Percentiles rank a stretch among this genome's conserved stretches.
Conservation (phyloP, 805 yeast genomes). For the Starmerella asiatica region DNA sequence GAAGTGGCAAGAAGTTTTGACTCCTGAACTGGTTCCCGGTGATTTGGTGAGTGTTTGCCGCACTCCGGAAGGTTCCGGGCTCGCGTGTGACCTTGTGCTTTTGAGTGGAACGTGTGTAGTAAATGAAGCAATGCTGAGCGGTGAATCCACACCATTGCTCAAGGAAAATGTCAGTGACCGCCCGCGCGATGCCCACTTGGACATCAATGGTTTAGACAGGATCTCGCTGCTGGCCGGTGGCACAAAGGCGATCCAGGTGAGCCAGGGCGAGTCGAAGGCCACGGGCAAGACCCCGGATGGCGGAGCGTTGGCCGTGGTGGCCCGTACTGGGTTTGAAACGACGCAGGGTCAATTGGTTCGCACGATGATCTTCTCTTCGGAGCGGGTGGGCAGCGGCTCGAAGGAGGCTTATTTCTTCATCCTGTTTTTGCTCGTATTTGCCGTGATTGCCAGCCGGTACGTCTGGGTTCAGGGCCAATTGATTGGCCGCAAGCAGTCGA, state of each 20-base stretch:
- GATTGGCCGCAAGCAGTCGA: constrained; percentile 90
- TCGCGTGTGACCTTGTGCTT: constrained; percentile 85
- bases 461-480: constrained; percentile 96
- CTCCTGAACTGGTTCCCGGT: constrained; percentile 75
- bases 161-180: constrained; percentile 83
- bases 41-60: constrained; percentile 75
- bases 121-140: constrained; percentile 97
- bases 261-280: constrained; percentile 41
- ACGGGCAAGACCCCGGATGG: constrained; percentile 57
- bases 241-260: constrained; percentile 86
- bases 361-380: constrained; percentile 94
- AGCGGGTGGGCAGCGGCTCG: constrained; percentile 90
- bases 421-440: constrained; percentile 75
- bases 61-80: constrained; percentile 78
- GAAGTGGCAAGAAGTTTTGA: constrained; percentile 55
- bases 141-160: constrained; percentile 92
- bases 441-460: constrained; percentile 91
- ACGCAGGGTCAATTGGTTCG: constrained; percentile 95
- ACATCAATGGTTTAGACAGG: constrained; percentile 73
- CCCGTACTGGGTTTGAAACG: constrained; percentile 96
- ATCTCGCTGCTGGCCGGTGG: constrained; percentile 89
- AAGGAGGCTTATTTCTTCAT: constrained; percentile 88
- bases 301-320: constrained; percentile 83
- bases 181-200: constrained; percentile 53
- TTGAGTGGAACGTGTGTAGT: constrained; percentile 87